phyloP scores from a whole-genome alignment of 805 yeast species.

The Cyberlindnera mississippiensis region DNA sequence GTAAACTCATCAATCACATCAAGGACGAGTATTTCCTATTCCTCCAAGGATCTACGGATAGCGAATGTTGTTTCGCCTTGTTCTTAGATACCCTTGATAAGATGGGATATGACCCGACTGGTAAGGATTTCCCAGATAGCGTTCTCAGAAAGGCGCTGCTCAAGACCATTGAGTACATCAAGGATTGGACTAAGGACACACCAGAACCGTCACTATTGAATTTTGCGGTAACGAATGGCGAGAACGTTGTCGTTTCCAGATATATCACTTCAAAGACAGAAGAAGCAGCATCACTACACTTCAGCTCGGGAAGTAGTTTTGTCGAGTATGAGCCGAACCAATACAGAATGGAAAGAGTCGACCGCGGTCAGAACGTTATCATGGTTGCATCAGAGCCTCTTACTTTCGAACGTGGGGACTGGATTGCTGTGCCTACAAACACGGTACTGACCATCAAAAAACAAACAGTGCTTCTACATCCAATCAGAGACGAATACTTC shows the following conservation, averaged over 20 bases:
- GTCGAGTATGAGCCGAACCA: constrained; percentile 88
- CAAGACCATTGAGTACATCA: constrained; percentile 69
- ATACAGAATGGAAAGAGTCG: constrained; percentile 90
- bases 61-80: constrained; percentile 92
- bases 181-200: constrained; percentile 71
- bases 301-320: constrained; percentile 89
- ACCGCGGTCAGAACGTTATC: constrained; percentile 90
- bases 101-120: constrained; percentile 71
- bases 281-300: constrained; percentile 95
- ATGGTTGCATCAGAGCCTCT: constrained; percentile 96
- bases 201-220: constrained; percentile 83
- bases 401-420: constrained; percentile 94
- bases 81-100: constrained; percentile 71
- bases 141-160: constrained; percentile 64
- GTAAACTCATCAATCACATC: constrained; percentile 65
- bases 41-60: constrained; percentile 93
- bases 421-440: constrained; percentile 96
- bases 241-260: constrained; percentile 77
- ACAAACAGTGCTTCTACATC: constrained; percentile 87
- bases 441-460: constrained; percentile 75
- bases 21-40: constrained; percentile 74
- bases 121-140: constrained; percentile 47
- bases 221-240: constrained; percentile 94
- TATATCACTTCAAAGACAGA: constrained; percentile 86
- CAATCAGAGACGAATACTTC: constrained; percentile 85